Base-by-base conservation (phyloP, 345 rosid genomes). In the Sisymbrium irio region DNA sequence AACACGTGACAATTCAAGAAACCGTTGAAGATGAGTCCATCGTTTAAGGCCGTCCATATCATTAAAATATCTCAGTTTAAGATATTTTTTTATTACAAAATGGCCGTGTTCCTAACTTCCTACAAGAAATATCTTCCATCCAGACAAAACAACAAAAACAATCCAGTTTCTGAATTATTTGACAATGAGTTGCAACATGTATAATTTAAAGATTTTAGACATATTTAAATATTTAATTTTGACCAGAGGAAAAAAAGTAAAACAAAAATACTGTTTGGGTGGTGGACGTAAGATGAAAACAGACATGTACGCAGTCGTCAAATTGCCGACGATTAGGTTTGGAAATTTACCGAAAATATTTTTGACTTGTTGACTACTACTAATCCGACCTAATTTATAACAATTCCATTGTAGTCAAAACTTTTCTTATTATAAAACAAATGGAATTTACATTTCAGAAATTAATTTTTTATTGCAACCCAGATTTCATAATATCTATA, bases 251-350 rank as follows among this genome's bases (percentile, higher is more conserved):
- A 17, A 14, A 41, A 35, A 20, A 27, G 12, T 15, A 27, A 39
- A 61, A 49, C 18, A 22, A 56, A 65, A 55, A 54, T 3, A 33
- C 7, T 63, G 51, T 46, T 65, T 64, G 56, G 7, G 44, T n/a
- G 70, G 55, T 53, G 42, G 54, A 50, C 45, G 44, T 18, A 55
- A 45, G 11, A 35, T 56, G 40, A 59, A 67, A 59, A 67, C 25
- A 50, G 36, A 75, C 74, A 69, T 75, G 68, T 67, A 75, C 62
- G 65, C 45, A 6, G 69, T 50, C 57, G 20, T 63, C 20, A 55
- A 25, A n/a, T 11, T 6, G 77, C 65, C 53, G 53, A 74, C 44
- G 60, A 62, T 62, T 69, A 57, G 75, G 71, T 71, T 75, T 63
- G 59, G 57, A 11, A 55, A 32, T 28, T 25, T 5, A 69, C 68